Base-by-base conservation (phyloP, 1,139 yeast genomes). In the Blastobotrys arbuscula region DNA sequence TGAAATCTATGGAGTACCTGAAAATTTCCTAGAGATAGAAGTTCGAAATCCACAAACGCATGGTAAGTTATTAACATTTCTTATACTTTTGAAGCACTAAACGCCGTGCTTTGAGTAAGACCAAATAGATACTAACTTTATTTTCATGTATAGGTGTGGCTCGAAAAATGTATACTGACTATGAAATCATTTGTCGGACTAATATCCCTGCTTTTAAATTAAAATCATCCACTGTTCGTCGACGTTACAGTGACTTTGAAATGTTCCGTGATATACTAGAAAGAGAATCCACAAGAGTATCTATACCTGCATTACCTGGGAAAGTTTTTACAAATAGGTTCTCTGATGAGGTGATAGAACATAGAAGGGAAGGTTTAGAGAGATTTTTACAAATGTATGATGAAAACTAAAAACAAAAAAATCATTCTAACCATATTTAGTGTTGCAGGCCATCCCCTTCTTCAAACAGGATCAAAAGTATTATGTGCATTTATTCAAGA, bases 1-100 rank as follows among this genome's bases (percentile, higher is more conserved):
- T 56, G 96, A 88, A 60, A 77, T 86, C 42, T 92, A 92, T 61
- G 96, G 95, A 0, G 96, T 86, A 58, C 97, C 97, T 0, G 98
- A 92, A 66, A 88, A 89, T 68, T 88, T 89, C 61, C 74, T 92
- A 42, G 98, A 92, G 67, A 82, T 94, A 37, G 97, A 90, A 66
- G 95, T 83, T 49, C 71, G 77, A 45, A 82, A 82, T 63, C 95
- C 95, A 7, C 79, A 80, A 55, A 89, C 97, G 0, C 95, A 85
- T 60, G 87, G 87, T 39, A 67, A 64, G 60, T 39, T n/a, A 12
- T 13, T 38, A 12, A 5, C 7, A 18, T 12, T 35, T 33, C 16
- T 10, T 9, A 13, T 33, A 18, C 15, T 33, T 10, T 33, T 10
- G 12, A 15, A 5, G 34, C 23, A 9, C 15, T 13, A 10, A 34